Base-by-base conservation (phyloP, 768 basidiomycete species). In the Chlorophyllum brunneum region DNA sequence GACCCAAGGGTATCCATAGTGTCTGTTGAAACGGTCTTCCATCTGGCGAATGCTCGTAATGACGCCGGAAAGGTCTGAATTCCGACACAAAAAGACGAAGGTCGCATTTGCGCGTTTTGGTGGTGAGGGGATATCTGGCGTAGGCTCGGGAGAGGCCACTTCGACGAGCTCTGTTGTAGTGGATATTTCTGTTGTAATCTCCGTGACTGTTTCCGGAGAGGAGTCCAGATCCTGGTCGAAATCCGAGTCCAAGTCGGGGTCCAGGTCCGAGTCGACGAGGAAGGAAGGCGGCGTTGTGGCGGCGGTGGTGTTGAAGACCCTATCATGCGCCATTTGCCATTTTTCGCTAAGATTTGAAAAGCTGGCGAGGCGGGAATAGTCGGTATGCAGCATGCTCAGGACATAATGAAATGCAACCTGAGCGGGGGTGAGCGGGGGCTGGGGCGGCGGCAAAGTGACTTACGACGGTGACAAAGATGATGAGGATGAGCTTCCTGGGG, bases 1-100 rank as follows among this genome's bases (percentile, higher is more conserved):
- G n/a, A 88, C 81, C 71, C 85, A 93, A 7, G 89, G 88, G 66
- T 93, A 93, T 11, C 69, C 69, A 57, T 82, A 83, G 56, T 79
- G 74, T 55, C 73, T 75, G 71, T 98, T 98, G 70, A 95, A 95
- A 24, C 87, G 72, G 59, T 89, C 85, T 70, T 98, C 94, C 67
- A 86, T 73, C 54, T 81, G 79, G 56, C 79, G 78, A 55, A 87
- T 81, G 52, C 80, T 82, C 26, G 77, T 69, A 26, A 80, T 63
- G 29, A 79, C 78, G 22, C 77, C 77, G 27, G 64, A 56, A n/a
- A 83, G 62, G 51, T 83, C 81, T 18, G 63, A 70, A 61, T 83
- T 82, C 10, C 79, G 65, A 43, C 75, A 79, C 22, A 97, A 78
- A 56, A 90, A 75, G n/a, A 90, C 86, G 61, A 91, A 87, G 0